Conservation (phyloP, 1,284 basidiomycete species). For the Apiotrichum siamense region DNA sequence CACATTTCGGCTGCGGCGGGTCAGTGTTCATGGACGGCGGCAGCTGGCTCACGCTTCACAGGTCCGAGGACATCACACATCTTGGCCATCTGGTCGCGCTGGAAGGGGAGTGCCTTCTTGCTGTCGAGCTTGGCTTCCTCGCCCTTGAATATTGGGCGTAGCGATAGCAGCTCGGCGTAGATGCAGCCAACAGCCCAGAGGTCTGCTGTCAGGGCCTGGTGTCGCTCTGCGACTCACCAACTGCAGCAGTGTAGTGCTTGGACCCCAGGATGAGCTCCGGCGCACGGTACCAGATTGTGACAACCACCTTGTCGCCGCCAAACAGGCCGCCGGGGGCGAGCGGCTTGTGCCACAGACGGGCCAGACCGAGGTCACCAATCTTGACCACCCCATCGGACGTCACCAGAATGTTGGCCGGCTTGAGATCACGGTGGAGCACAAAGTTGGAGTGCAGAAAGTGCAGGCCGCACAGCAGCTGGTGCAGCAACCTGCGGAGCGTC, state of each 20-base stretch:
- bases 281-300: constrained; percentile 98
- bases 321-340: constrained; percentile 49
- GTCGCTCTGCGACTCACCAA: constrained; percentile 49
- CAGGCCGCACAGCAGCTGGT: constrained; percentile 93
- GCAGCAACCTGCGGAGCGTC: constrained; percentile 86
- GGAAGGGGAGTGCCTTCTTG: constrained; percentile 83
- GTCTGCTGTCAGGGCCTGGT: constrained; percentile 51
- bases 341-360: constrained; percentile 58
- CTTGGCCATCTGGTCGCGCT: constrained; percentile 86
- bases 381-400: constrained; percentile 85
- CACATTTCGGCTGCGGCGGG: constrained; percentile 62
- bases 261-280: constrained; percentile 92
- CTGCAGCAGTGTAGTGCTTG: constrained; percentile 91
- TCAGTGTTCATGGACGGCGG: background rate
- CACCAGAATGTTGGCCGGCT: constrained; percentile 97
- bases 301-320: constrained; percentile 93
- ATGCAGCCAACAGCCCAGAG: constrained; percentile 97
- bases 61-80: constrained; percentile 93
- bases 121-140: constrained; percentile 92
- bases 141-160: constrained; percentile 97
- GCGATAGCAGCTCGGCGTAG: constrained; percentile 85
- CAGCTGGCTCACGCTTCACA: constrained; percentile 59
- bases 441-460: constrained; percentile 92
- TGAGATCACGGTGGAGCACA: constrained; percentile 67
- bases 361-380: constrained; percentile 94